A percentile compares a stretch with the other conserved stretches of the same genome.
Conservation (phyloP, 2,329 filamentous ascomycete species). For the Samsoniella hepiali region DNA sequence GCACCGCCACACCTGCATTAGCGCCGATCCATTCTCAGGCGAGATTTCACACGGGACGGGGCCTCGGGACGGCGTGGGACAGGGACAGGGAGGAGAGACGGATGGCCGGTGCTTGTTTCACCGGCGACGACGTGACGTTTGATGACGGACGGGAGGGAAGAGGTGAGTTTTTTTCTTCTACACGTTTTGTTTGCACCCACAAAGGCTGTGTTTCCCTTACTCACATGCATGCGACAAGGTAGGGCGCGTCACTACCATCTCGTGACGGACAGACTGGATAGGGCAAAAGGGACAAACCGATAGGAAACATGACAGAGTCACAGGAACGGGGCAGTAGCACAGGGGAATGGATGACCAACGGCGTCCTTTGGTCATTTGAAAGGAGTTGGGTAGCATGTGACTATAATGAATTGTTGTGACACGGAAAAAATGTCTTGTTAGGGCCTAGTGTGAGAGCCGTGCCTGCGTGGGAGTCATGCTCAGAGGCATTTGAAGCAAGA, state of each 20-base stretch:
- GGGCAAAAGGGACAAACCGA: no score
- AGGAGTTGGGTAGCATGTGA: neutral
- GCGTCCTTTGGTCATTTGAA: neutral
- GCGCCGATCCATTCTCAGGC: conserved; percentile 33
- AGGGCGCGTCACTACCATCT: no score
- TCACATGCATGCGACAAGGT: no score
- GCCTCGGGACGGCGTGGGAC: neutral
- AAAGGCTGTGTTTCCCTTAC: no score
- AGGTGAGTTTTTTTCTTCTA: neutral
- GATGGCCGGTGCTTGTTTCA: conserved; percentile 1
- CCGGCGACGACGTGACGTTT: neutral
- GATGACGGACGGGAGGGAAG: neutral
- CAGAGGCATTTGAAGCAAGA: neutral
- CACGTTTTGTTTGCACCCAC: no score
- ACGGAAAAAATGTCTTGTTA: neutral
- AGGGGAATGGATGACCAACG: neutral
- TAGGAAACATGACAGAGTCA: no score
- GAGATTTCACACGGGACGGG: conserved; percentile 16
- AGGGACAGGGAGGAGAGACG: neutral
- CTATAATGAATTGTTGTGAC: neutral
- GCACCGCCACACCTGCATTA: conserved; percentile 40
- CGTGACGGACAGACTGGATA: no score
- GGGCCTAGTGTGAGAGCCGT: neutral
- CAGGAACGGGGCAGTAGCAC: neutral
- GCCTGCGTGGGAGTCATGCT: neutral